These are phyloP conservation scores for Chaetomiaceae sp. DNA, from an alignment of 2,329 filamentous ascomycete species.

Conservation along the genomic window DNA sequence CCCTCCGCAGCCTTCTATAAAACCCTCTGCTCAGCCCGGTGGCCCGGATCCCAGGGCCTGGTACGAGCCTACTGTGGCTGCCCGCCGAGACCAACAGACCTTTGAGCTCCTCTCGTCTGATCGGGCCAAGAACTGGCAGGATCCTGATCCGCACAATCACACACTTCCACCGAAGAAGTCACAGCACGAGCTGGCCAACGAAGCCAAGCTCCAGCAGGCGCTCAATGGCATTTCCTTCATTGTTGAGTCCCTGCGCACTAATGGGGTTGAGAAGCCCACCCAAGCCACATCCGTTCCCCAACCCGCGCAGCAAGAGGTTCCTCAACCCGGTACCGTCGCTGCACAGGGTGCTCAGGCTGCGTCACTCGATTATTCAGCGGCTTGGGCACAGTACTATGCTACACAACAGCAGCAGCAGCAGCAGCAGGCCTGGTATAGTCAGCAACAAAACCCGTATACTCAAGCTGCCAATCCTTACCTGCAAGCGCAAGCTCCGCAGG, in stretches of 20 bases:
- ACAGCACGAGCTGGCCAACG: conserved; percentile 23
- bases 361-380: conserved; percentile 30
- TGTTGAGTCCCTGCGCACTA: conserved; percentile 36
- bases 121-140: conserved; percentile 40
- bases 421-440: conserved; percentile 26
- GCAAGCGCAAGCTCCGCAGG: conserved; percentile 30
- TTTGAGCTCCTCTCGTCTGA: conserved; percentile 41
- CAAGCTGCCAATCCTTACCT: conserved; percentile 32
- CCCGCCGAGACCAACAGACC: conserved; percentile 20
- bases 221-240: conserved; percentile 42
- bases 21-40: neutral
- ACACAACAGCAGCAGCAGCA: conserved; percentile 32
- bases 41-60: conserved; percentile 9
- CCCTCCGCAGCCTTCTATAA: too few relatives aligned
- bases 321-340: conserved; percentile 5
- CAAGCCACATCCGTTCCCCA: neutral
- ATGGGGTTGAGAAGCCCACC: conserved; percentile 21
- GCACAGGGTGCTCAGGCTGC: conserved; percentile 21
- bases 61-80: conserved; percentile 10
- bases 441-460: conserved; percentile 28
- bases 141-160: conserved; percentile 39
- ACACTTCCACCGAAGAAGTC: neutral
- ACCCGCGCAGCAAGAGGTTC: neutral
- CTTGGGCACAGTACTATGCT: conserved; percentile 41
- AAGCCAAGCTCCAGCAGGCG: conserved; percentile 41